Base-by-base conservation (phyloP, 2,329 filamentous ascomycete species). In the Fusarium praegraminearum region DNA sequence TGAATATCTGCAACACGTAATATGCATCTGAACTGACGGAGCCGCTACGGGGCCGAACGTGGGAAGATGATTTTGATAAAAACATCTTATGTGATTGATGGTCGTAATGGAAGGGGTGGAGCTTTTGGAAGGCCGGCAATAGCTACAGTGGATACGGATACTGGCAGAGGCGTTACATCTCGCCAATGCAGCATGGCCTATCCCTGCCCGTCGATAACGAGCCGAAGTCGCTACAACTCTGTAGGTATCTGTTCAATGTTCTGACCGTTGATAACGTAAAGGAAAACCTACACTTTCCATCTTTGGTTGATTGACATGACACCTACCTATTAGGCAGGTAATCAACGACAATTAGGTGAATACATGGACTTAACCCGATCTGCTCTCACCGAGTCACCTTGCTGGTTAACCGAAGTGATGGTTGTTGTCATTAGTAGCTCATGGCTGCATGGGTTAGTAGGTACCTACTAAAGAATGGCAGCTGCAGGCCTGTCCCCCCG, bases 61-160 rank as follows among this genome's bases (percentile, higher is more conserved):
- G 54, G 67, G 36, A 63, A 50, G 53, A 30, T 44, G 49, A 58
- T 52, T 55, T 60, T 50, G 33, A 67, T 57, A 62, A 62, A 71
- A 71, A 66, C 55, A 67, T 70, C 61, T 73, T 73, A 65, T 66
- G 72, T 64, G 72, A 74, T 74, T 74, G 67, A 73, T 59, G 58
- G 54, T 57, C 51, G 67, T 65, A 62, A 72, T 52, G 57, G 20
- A 46, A 33, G 33, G 50, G 38, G 59, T 64, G 61, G 63, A 58
- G 53, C 36, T 41, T 49, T 54, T 46, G 45, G 36, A 32, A 30
- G 35, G 22, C 46, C 40, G 22, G 50, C 43, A 40, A 63, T 30
- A 22, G 36, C 36, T 40, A 24, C 28, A 47, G 62, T 65, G 62
- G 62, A 49, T 40, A 28, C 60, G 62, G 62, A 49, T 40, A 28